A percentile compares a stretch with the other conserved stretches of the same genome.
Evolutionary conservation across 345 rosid genomes (phyloP).

Genomic region (Excoecaria agallocha): DNA sequence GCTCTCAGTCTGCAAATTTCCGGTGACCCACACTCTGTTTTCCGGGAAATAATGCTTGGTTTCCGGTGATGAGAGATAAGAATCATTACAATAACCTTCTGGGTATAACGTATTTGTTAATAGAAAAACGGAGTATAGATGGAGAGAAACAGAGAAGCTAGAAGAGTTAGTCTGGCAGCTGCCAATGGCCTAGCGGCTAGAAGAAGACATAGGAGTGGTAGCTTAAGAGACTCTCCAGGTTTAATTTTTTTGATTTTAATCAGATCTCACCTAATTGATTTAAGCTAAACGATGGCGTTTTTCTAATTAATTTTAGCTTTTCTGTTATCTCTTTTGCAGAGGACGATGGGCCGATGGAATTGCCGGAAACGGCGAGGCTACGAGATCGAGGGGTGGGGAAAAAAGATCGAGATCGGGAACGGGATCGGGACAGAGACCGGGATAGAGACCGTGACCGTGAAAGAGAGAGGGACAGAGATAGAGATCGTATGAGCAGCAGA

Average conservation of each 20-base stretch:
- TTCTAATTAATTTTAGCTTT: background rate
- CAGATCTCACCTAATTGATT: conserved; percentile 39
- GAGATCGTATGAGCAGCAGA: conserved; percentile 78
- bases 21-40: conserved; percentile 14
- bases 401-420: conserved; percentile 78
- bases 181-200: conserved; percentile 63
- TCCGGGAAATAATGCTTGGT: conserved; percentile 35
- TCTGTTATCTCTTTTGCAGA: conserved; percentile 39
- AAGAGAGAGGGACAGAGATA: conserved; percentile 38
- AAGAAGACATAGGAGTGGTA: conserved; percentile 69
- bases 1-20: conserved; percentile 12
- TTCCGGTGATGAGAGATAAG: conserved; percentile 47
- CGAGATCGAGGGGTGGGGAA: conserved; percentile 67
- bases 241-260: background rate
- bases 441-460: conserved; percentile 64
- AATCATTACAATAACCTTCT: conserved; percentile 8
- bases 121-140: conserved; percentile 29
- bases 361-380: conserved; percentile 71
- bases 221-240: conserved; percentile 95
- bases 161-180: conserved; percentile 61
- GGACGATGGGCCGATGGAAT: conserved; percentile 72
- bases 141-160: conserved; percentile 93
- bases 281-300: background rate
- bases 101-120: conserved; percentile 22
- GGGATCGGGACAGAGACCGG: conserved; percentile 64